Evolutionary conservation across 2,329 filamentous ascomycete species (phyloP).

Genomic region (Aspergillus thermomutatus): DNA sequence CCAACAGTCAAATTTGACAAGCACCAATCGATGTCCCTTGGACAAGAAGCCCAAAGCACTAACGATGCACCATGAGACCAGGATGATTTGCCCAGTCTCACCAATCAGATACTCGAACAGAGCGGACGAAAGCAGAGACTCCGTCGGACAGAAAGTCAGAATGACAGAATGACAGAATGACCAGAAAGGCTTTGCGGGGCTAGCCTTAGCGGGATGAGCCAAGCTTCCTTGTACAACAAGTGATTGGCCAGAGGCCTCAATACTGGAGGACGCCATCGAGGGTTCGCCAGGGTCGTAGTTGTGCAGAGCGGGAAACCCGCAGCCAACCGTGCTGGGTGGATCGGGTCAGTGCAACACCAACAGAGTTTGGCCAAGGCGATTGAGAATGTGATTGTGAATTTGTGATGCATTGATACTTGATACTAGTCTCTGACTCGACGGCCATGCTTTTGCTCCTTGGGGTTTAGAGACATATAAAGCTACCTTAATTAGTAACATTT

Average conservation of each 20-base stretch:
- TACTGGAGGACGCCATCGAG: background rate
- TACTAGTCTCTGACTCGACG: background rate
- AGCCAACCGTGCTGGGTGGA: conserved; percentile 19
- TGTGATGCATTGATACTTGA: conserved; percentile 11
- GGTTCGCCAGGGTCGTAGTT: conserved; percentile 5
- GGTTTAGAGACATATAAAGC: background rate
- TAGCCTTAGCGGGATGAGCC: conserved; percentile 19
- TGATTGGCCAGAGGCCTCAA: conserved; percentile 15
- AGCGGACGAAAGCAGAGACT: background rate
- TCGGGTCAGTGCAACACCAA: conserved; percentile 4
- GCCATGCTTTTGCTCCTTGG: background rate
- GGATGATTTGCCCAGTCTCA: background rate
- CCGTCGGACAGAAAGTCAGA: no score
- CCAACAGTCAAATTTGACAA: background rate
- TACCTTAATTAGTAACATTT: conserved; percentile 15
- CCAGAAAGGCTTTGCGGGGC: conserved; percentile 1
- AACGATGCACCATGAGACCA: background rate
- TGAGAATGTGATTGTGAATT: no score
- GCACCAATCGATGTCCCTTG: background rate
- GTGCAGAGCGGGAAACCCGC: conserved; percentile 20
- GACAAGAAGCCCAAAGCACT: background rate
- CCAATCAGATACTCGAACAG: background rate
- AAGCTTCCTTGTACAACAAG: conserved; percentile 15
- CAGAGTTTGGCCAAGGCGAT: conserved; percentile 7
- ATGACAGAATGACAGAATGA: background rate